Conservation (phyloP, 2,329 filamentous ascomycete genomes). For the Hypoxylon sp. region DNA sequence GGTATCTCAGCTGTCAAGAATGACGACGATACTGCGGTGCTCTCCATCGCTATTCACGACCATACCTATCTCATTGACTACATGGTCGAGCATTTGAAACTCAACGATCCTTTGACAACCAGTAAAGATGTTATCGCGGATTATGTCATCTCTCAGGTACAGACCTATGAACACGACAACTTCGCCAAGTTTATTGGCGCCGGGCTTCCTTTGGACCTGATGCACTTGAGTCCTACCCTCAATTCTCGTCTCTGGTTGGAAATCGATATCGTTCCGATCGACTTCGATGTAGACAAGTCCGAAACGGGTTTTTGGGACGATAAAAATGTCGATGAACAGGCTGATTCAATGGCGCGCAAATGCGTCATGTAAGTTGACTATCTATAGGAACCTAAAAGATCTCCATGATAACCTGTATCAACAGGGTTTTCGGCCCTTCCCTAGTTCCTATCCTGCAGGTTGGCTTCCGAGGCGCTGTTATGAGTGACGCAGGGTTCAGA, state of each 20-base stretch:
- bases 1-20: constrained; percentile 72
- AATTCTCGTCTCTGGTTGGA: constrained; percentile 82
- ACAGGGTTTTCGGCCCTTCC: constrained; percentile 80
- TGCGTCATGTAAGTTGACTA: constrained; percentile 74
- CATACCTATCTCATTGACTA: constrained; percentile 83
- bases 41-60: constrained; percentile 80
- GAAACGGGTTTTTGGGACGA: constrained; percentile 64
- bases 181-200: constrained; percentile 81
- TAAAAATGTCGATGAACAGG: constrained; percentile 82
- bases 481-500: constrained; percentile 77
- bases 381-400: constrained; percentile 22
- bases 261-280: constrained; percentile 81
- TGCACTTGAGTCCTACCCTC: constrained; percentile 73
- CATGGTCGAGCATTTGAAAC: constrained; percentile 70
- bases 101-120: constrained; percentile 58
- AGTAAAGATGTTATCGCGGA: constrained; percentile 68
- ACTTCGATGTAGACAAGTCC: constrained; percentile 67
- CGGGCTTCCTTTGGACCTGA: constrained; percentile 75
- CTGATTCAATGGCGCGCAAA: constrained; percentile 85
- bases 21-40: constrained; percentile 67
- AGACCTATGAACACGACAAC: constrained; percentile 74
- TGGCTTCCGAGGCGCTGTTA: constrained; percentile 76
- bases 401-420: constrained; percentile 29
- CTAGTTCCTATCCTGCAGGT: constrained; percentile 78
- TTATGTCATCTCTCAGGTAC: constrained; percentile 70